A percentile compares a stretch with the other conserved stretches of the same genome.
phyloP scores from a whole-genome alignment of 331 rosid species.

The Quercus lobata region DNA sequence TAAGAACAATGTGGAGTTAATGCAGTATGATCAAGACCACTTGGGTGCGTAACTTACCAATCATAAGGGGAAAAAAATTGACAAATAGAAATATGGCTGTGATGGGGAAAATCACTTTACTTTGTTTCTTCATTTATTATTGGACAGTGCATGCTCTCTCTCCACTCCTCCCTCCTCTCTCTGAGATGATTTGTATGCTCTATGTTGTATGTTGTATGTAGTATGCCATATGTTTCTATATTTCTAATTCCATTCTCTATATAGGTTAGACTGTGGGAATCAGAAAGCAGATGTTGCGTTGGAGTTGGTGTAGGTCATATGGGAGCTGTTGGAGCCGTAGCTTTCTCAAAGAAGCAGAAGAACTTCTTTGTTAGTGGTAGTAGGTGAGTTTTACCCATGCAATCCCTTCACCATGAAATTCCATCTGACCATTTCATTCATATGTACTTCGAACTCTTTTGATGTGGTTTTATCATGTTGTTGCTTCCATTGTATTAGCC shows the following conservation, averaged over 20 bases:
- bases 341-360: constrained; percentile 64
- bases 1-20: background rate
- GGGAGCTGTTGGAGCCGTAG: constrained; percentile 91
- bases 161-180: background rate
- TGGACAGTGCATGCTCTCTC: background rate
- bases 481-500: constrained; percentile 11
- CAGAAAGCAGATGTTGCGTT: constrained; percentile 71
- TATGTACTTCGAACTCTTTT: background rate
- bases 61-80: background rate
- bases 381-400: constrained; percentile 50
- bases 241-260: constrained; percentile 20
- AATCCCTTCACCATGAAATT: background rate
- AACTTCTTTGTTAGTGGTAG: constrained; percentile 96
- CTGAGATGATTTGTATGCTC: background rate
- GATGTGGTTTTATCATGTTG: background rate
- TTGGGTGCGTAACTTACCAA: background rate
- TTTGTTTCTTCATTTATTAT: background rate
- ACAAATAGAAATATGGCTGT: background rate
- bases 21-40: background rate
- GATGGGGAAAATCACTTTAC: background rate
- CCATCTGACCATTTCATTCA: background rate
- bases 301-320: constrained; percentile 82
- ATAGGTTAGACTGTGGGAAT: constrained; percentile 94
- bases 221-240: background rate
- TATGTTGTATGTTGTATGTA: no score